These are phyloP conservation scores for Penicillium oxalicum DNA, from an alignment of 2,329 filamentous ascomycete genomes.

Conservation along the genomic window DNA sequence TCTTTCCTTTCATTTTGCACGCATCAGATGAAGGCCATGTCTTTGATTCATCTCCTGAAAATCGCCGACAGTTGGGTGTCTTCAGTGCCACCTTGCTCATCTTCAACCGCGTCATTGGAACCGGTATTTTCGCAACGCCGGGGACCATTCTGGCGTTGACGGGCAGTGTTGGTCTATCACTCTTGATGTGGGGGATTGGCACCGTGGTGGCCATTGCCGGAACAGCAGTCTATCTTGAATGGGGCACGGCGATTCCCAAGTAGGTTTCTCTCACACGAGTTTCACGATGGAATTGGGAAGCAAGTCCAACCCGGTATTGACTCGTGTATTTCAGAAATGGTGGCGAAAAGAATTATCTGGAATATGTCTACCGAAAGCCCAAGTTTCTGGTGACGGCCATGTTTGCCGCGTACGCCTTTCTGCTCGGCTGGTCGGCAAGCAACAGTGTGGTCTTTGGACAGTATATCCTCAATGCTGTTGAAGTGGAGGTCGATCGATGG, in stretches of 20 bases:
- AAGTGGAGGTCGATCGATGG: constrained; percentile 41
- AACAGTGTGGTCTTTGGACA: constrained; percentile 50
- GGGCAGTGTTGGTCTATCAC: constrained; percentile 42
- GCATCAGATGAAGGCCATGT: constrained; percentile 33
- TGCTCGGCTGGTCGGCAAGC: constrained; percentile 48
- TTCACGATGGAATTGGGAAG: too few relatives aligned
- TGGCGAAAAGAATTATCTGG: constrained; percentile 51
- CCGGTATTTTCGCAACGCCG: constrained; percentile 48
- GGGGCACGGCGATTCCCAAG: constrained; percentile 46
- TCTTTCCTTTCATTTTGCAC: neutral
- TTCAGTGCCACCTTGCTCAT: constrained; percentile 43
- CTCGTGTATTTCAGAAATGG: constrained; percentile 37
- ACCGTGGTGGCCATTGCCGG: constrained; percentile 44
- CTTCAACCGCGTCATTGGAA: constrained; percentile 46
- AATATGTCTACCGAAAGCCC: constrained; percentile 48
- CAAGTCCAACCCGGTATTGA: neutral
- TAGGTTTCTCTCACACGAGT: constrained; percentile 15
- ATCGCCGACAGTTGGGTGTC: constrained; percentile 37
- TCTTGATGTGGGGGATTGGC: constrained; percentile 48
- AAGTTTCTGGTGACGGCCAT: constrained; percentile 50
- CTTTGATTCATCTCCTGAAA: constrained; percentile 30
- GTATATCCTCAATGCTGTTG: constrained; percentile 46
- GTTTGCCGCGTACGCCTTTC: constrained; percentile 48
- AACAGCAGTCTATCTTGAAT: constrained; percentile 44
- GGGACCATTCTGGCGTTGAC: constrained; percentile 41